Conservation (phyloP, 163 green algal species). For the Chloromonas sp. region DNA sequence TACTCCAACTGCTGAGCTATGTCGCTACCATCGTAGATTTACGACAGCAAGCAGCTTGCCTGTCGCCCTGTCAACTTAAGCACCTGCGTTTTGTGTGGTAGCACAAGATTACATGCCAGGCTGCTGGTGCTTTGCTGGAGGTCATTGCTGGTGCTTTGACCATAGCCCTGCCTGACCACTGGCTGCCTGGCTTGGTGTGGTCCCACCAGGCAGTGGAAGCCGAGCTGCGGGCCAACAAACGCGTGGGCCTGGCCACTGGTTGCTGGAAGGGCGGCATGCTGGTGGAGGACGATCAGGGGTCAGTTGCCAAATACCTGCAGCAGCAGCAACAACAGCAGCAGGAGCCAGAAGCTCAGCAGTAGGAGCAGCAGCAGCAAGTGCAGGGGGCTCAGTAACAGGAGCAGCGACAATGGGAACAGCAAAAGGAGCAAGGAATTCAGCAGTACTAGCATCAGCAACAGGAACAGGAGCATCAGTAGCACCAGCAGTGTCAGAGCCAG, state of each 20-base stretch:
- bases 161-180: no score
- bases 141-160: no score
- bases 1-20: no score
- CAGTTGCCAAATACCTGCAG: conserved; percentile 15
- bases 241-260: conserved; percentile 48
- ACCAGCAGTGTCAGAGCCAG: background rate
- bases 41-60: no score
- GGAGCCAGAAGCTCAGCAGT: no score
- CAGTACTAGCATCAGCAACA: background rate
- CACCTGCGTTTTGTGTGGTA: no score
- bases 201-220: conserved; percentile 39
- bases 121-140: no score
- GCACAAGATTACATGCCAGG: no score
- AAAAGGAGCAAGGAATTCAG: background rate
- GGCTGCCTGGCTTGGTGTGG: no score
- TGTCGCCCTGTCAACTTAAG: no score
- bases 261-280: conserved; percentile 72
- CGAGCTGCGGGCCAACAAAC: conserved; percentile 51
- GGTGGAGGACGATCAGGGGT: conserved; percentile 65
- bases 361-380: background rate
- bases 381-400: background rate
- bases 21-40: no score
- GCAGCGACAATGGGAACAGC: background rate
- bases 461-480: no score
- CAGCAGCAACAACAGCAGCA: conserved; percentile 3